Base-by-base conservation (phyloP, 73 alveolate species). In the Blepharisma stoltei region DNA sequence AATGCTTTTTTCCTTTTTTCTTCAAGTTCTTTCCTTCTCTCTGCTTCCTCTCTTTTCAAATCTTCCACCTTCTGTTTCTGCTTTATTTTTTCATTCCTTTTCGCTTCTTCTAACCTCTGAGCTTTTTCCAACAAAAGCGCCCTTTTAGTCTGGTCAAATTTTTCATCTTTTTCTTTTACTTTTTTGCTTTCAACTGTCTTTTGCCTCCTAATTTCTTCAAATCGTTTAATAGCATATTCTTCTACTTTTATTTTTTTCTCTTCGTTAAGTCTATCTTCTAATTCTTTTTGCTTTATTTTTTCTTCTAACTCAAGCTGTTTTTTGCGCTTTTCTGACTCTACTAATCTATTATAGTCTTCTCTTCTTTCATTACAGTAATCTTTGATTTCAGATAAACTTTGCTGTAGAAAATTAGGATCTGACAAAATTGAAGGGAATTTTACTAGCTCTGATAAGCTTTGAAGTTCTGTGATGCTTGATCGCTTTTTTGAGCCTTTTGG, bases 1-100 rank as follows among this genome's bases (percentile, higher is more conserved):
- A 50, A 2, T 3, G 21, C 65, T 50, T 50, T 50, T 50, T 60
- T 60, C 48, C 76, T 60, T 27, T 27, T 60, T 60, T 60, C 76
- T 60, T 23, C 48, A 23, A 23, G 54, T 4, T 60, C 48, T 60
- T 60, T 23, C 4, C 48, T 60, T 60, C 49, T 60, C 48, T 18
- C n/a, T 4, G 11, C 76, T 23, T 60, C 76, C 1, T 18, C 54
- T 21, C 76, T 60, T 27, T 23, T 60, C 21, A 11, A n/a, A 60
- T 23, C 48, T 23, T 23, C 41, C 21, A 11, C 76, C 21, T 60
- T 23, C 21, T 23, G 32, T 27, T 60, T 60, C 2, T 11, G 11
- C 21, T 60, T 60, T 70, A 23, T 60, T 60, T 23, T 27, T 60
- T 60, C 54, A 23, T 11, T 11, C 49, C 41, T 60, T 60, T 60